A percentile compares a stretch with the other conserved stretches of the same genome.
These are phyloP conservation scores for Penicillium sp. DNA, from an alignment of 2,329 filamentous ascomycete genomes.

Conservation along the genomic window DNA sequence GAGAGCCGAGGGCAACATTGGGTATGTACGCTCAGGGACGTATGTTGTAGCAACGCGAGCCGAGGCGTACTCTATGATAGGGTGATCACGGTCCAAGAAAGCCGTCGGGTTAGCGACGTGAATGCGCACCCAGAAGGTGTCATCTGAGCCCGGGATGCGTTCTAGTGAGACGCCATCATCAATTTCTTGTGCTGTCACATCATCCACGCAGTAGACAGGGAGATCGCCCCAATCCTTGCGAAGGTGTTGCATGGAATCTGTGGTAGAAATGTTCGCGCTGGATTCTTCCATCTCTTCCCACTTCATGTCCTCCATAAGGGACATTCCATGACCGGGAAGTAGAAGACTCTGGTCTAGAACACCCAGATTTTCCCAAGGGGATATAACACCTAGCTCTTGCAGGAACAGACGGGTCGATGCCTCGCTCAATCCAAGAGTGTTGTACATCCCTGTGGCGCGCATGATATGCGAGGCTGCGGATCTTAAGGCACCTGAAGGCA, in stretches of 20 bases:
- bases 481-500: constrained; percentile 45
- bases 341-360: constrained; percentile 57
- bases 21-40: constrained; percentile 57
- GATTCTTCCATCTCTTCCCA: constrained; percentile 36
- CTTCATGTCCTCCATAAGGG: constrained; percentile 33
- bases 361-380: constrained; percentile 61
- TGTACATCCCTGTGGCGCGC: constrained; percentile 61
- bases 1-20: constrained; percentile 59
- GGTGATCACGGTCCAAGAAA: constrained; percentile 58
- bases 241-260: constrained; percentile 60
- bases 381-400: constrained; percentile 65
- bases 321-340: constrained; percentile 52
- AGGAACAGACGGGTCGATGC: constrained; percentile 56
- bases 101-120: constrained; percentile 69
- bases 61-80: constrained; percentile 59
- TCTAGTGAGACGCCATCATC: constrained; percentile 68
- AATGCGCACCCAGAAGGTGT: constrained; percentile 62
- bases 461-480: constrained; percentile 61
- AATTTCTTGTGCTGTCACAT: constrained; percentile 58
- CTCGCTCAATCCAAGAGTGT: constrained; percentile 41
- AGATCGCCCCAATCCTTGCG: constrained; percentile 62
- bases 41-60: constrained; percentile 60
- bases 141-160: constrained; percentile 45
- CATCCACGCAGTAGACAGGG: constrained; percentile 65
- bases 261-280: constrained; percentile 38